Percentiles rank a stretch among this genome's conserved stretches.
Conservation (phyloP, 2,329 filamentous ascomycete genomes). For the Ophiostoma populinum region DNA sequence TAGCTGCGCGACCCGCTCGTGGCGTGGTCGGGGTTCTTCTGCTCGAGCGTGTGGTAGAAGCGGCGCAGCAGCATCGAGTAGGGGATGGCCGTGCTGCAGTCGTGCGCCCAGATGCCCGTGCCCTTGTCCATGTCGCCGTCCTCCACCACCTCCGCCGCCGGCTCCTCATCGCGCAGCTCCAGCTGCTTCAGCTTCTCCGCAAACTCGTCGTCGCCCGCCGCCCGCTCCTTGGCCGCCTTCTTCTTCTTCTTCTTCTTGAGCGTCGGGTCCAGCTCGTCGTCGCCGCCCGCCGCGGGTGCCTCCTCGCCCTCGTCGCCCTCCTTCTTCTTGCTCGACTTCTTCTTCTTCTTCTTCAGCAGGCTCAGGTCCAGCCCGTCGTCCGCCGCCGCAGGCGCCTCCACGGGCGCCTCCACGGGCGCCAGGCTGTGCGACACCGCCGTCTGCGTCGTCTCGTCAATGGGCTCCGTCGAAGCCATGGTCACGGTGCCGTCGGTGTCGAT, state of each 20-base stretch:
- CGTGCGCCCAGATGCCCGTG: conserved; percentile 80
- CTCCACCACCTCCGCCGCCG: conserved; percentile 30
- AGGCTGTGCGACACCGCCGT: conserved; percentile 63
- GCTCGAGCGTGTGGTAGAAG: conserved; percentile 88
- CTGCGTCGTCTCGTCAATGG: conserved; percentile 56
- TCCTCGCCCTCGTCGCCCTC: conserved; percentile 36
- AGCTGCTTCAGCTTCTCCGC: conserved; percentile 44
- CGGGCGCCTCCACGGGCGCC: conserved; percentile 22
- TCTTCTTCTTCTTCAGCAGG: conserved; percentile 40
- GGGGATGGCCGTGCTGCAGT: conserved; percentile 57
- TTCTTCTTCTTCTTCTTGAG: conserved; percentile 74
- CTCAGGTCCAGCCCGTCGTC: conserved; percentile 51
- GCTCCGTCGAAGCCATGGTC: conserved; percentile 49
- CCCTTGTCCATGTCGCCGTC: conserved; percentile 72
- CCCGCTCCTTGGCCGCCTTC: conserved; percentile 29
- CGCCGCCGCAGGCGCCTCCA: conserved; percentile 20
- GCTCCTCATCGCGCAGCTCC: conserved; percentile 42
- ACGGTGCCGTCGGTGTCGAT: conserved; percentile 83
- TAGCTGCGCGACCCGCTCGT: conserved; percentile 82
- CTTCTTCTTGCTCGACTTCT: conserved; percentile 30
- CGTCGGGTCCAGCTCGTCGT: conserved; percentile 39
- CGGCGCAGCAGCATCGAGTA: conserved; percentile 76
- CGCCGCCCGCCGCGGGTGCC: conserved; percentile 33
- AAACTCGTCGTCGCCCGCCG: conserved; percentile 32
- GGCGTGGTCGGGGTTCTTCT: conserved; percentile 92